phyloP scores from a whole-genome alignment of 306 rosid species.

The Castanea crenata region DNA sequence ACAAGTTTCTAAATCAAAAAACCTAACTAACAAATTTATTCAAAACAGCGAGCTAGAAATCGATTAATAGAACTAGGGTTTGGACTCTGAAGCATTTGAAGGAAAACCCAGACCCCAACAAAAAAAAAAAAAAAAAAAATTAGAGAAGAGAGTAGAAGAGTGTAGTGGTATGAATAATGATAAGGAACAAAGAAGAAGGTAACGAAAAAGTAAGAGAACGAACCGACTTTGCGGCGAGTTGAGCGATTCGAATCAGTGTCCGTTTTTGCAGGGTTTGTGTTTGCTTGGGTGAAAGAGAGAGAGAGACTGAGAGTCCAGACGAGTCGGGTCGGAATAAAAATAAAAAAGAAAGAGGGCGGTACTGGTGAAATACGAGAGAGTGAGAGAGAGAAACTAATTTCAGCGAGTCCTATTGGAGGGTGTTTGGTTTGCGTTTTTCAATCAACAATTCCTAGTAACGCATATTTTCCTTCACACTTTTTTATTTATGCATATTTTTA shows the following conservation, averaged over 20 bases:
- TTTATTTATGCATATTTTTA: too few relatives aligned
- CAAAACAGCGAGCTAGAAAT: not conserved
- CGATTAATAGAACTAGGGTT: not conserved
- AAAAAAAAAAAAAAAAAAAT: not conserved
- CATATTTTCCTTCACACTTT: too few relatives aligned
- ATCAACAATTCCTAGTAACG: too few relatives aligned
- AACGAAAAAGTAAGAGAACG: not conserved
- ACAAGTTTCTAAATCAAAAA: not conserved
- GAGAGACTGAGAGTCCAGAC: not conserved
- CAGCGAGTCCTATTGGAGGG: too few relatives aligned
- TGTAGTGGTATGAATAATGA: not conserved
- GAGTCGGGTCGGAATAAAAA: slow-evolving; percentile 2
- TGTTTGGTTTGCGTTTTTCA: too few relatives aligned
- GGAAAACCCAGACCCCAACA: not conserved
- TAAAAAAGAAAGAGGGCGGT: not conserved
- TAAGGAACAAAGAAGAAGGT: not conserved
- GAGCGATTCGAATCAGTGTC: not conserved
- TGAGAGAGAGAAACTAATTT: not conserved
- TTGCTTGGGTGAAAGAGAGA: too few relatives aligned
- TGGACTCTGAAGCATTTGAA: not conserved
- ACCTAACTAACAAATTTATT: not conserved
- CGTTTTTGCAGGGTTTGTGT: not conserved
- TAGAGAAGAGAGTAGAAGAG: not conserved
- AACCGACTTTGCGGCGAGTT: not conserved
- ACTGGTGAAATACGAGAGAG: not conserved